Evolutionary conservation across 257 asterid species (phyloP), one percentile per base, ranked within the genome.

Genomic region (Cynanchum wilfordii): DNA sequence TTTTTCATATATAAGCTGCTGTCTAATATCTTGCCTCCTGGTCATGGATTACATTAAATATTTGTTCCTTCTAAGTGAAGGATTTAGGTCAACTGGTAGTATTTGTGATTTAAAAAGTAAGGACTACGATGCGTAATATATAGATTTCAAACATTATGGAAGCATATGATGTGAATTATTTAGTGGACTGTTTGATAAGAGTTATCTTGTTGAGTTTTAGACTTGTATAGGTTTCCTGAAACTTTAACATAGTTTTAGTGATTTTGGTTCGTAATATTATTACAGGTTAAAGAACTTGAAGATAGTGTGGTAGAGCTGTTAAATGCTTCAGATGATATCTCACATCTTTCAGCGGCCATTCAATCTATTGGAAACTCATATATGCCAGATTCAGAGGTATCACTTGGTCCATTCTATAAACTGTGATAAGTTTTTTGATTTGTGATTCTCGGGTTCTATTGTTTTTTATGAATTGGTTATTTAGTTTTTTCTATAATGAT

Each of bases 241-340:
- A 64, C 54, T 44, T 54, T 64, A 17, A 5, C 1, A n/a, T n/a
- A 76, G 40, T 55, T 49, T 29, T 36, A 24, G 62, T 54, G 68
- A 33, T 58, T 57, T 70, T 69, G 40, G 45, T 20, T 50, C 19
- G 72, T 40, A 25, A 77, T 78, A 74, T 38, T 47, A 33, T 56
- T 82, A 71, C 84, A 95, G 98, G 92, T 95, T 70, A 92, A 90
- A 78, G 89, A 92, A 81, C 93, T 92, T 30, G 99, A 95, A 81
- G 84, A 79, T 77, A 84, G 84, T 16, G 85, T 87, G 71, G 33
- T 79, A 66, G 76, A 87, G 54, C 83, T 95, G 80, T 62, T 88
- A 82, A 87, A 74, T 63, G 90, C 96, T 70, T 80, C 91, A 62
- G 87, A 90, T 64, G 93, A 90, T 10, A 88, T 95, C 76, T 79